These are phyloP conservation scores for Pleurotus pulmonarius DNA, from an alignment of 768 basidiomycete species.

Conservation along the genomic window DNA sequence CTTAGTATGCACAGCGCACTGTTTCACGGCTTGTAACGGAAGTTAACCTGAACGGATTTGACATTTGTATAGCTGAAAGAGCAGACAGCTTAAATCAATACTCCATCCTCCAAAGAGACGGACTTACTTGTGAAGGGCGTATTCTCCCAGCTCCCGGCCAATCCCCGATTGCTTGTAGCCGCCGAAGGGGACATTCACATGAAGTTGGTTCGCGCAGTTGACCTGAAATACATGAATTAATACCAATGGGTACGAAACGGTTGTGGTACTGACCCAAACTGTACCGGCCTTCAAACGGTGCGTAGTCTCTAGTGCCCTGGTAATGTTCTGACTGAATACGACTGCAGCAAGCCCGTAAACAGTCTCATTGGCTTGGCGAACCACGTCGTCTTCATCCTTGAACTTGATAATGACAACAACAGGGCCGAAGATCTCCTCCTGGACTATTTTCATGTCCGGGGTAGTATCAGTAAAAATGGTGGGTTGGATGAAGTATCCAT, in stretches of 20 bases:
- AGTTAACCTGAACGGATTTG: slow-evolving; percentile 68
- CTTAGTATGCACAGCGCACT: too few relatives aligned
- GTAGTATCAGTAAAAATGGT: slow-evolving; percentile 65
- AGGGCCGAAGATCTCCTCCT: slow-evolving; percentile 72
- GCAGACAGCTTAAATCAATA: background rate
- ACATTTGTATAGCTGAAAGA: slow-evolving; percentile 54
- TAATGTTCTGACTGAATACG: slow-evolving; percentile 79
- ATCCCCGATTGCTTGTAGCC: slow-evolving; percentile 84
- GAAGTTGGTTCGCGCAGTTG: slow-evolving; percentile 48
- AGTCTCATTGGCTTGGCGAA: slow-evolving; percentile 81
- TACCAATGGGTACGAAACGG: too few relatives aligned
- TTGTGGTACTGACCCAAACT: slow-evolving; percentile 50
- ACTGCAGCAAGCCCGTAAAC: slow-evolving; percentile 84
- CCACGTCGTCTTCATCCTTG: slow-evolving; percentile 56
- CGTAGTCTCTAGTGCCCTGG: slow-evolving; percentile 66
- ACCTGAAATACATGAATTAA: slow-evolving; percentile 20
- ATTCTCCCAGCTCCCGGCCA: slow-evolving; percentile 77
- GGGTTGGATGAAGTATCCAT: slow-evolving; percentile 56
- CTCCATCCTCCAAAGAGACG: background rate
- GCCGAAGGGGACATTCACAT: slow-evolving; percentile 71
- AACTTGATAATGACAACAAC: slow-evolving; percentile 70
- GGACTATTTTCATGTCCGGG: slow-evolving; percentile 64
- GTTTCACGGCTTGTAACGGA: slow-evolving; percentile 23
- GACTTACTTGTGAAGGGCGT: slow-evolving; percentile 60
- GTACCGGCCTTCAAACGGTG: slow-evolving; percentile 80